Evolutionary conservation across 2,329 filamentous ascomycete genomes (phyloP).

Genomic region (Diaporthe amygdali): DNA sequence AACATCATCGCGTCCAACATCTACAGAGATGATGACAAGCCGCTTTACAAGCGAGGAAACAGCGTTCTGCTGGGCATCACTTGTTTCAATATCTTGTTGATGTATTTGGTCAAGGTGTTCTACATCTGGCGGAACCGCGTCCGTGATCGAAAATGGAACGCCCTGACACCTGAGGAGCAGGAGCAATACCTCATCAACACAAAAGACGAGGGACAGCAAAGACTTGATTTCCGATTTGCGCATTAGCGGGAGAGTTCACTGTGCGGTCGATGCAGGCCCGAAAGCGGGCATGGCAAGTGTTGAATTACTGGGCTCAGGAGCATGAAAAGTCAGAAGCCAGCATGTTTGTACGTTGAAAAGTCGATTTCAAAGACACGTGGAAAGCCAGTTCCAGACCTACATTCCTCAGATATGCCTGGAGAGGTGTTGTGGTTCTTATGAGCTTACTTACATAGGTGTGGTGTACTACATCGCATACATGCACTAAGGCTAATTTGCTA

Average conservation of each 20-base stretch:
- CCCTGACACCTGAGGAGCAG: conserved; percentile 50
- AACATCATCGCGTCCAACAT: conserved; percentile 53
- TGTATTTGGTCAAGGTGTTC: conserved; percentile 49
- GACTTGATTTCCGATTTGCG: conserved; percentile 59
- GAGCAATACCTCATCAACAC: conserved; percentile 54
- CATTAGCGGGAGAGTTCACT: conserved; percentile 33
- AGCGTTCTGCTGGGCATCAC: conserved; percentile 53
- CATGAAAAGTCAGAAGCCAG: too few species aligned
- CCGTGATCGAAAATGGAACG: conserved; percentile 48
- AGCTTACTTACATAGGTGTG: too few species aligned
- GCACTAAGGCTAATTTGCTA: too few species aligned
- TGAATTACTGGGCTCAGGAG: too few species aligned
- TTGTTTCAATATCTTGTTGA: conserved; percentile 51
- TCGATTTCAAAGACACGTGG: too few species aligned
- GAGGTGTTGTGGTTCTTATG: too few species aligned
- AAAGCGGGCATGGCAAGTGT: not conserved
- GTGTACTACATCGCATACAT: too few species aligned
- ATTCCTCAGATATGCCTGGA: too few species aligned
- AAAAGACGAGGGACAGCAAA: conserved; percentile 57
- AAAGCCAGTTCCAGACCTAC: too few species aligned
- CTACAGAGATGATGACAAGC: conserved; percentile 60
- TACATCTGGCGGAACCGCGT: conserved; percentile 53
- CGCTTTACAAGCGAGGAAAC: conserved; percentile 56
- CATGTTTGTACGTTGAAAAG: too few species aligned
- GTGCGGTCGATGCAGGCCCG: too few species aligned